Conservation (phyloP, 225 moss, liverwort and hornwort species). For the Antitrichia curtipendula region DNA sequence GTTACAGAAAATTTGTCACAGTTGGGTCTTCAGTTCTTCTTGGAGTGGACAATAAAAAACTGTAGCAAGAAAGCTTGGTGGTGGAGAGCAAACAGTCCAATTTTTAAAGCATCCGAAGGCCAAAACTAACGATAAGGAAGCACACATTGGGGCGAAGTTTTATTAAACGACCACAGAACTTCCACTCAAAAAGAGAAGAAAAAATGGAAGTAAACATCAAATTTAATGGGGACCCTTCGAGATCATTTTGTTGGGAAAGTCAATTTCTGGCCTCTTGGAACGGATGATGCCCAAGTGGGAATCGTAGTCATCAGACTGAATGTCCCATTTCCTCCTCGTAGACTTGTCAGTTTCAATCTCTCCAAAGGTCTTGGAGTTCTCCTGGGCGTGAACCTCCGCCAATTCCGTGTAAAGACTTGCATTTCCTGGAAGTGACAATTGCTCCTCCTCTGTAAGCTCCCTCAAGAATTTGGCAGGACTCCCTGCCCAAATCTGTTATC, state of each 20-base stretch:
- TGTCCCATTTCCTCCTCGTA: slow-evolving; percentile 22
- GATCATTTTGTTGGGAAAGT: slow-evolving; percentile 24
- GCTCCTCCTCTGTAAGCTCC: slow-evolving; percentile 49
- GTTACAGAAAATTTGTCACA: neutral
- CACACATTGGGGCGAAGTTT: slow-evolving; percentile 1
- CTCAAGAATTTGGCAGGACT: slow-evolving; percentile 66
- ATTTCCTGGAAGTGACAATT: slow-evolving; percentile 49
- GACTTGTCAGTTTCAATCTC: slow-evolving; percentile 37
- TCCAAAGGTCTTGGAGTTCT: slow-evolving; percentile 60
- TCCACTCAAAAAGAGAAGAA: neutral
- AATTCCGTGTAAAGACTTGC: slow-evolving; percentile 54
- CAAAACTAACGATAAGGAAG: neutral
- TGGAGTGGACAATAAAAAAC: neutral
- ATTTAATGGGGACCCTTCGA: slow-evolving; percentile 50
- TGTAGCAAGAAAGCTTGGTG: neutral
- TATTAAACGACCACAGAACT: slow-evolving; percentile 16
- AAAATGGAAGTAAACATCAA: neutral
- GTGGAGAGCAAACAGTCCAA: neutral
- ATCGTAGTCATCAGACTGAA: slow-evolving; percentile 30
- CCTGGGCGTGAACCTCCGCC: slow-evolving; percentile 49
- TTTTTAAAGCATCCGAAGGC: neutral
- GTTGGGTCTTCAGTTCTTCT: neutral
- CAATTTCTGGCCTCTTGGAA: slow-evolving; percentile 30
- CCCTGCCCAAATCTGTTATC: slow-evolving; percentile 80
- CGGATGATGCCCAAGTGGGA: slow-evolving; percentile 33